These are phyloP conservation scores for Volvariella surrecta DNA, from an alignment of 1,284 basidiomycete genomes.

Conservation along the genomic window DNA sequence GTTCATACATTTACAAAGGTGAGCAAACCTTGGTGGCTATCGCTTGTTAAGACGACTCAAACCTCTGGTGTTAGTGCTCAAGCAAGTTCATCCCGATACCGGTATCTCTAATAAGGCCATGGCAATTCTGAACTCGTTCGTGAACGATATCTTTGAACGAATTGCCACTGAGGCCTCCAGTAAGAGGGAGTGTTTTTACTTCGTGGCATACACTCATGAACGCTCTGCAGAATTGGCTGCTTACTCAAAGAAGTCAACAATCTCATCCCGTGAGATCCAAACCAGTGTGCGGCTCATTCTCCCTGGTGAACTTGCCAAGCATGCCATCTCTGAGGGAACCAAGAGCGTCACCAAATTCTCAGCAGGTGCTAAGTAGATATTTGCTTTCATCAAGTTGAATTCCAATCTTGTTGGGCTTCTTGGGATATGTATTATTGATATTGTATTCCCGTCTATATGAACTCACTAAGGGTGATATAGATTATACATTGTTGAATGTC, in stretches of 20 bases:
- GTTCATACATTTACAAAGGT: constrained; percentile 89
- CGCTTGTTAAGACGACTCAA: constrained; percentile 5
- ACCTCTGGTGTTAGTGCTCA: constrained; percentile 46
- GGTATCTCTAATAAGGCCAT: constrained; percentile 93
- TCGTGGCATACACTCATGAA: constrained; percentile 3
- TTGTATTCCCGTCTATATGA: not conserved
- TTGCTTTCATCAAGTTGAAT: too few relatives aligned
- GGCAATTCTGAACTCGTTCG: constrained; percentile 83
- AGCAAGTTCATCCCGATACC: constrained; percentile 87
- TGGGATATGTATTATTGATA: too few relatives aligned
- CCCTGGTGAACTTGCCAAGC: constrained; percentile 75
- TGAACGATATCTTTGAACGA: constrained; percentile 84
- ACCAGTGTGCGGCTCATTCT: constrained; percentile 85
- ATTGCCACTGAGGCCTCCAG: constrained; percentile 80
- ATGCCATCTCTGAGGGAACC: constrained; percentile 68
- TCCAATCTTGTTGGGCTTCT: too few relatives aligned
- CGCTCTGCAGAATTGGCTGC: constrained; percentile 66
- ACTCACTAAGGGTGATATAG: not conserved
- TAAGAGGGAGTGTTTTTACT: constrained; percentile 23
- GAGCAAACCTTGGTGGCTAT: constrained; percentile 13
- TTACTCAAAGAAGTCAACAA: constrained; percentile 89
- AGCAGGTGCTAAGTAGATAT: constrained; percentile 40
- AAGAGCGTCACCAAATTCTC: constrained; percentile 53
- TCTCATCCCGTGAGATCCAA: constrained; percentile 88
- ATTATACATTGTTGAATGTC: not conserved